A percentile compares a stretch with the other conserved stretches of the same genome.
Evolutionary conservation across 495 filamentous ascomycete genomes (phyloP).

Genomic region (Neohortaea acidophila): DNA sequence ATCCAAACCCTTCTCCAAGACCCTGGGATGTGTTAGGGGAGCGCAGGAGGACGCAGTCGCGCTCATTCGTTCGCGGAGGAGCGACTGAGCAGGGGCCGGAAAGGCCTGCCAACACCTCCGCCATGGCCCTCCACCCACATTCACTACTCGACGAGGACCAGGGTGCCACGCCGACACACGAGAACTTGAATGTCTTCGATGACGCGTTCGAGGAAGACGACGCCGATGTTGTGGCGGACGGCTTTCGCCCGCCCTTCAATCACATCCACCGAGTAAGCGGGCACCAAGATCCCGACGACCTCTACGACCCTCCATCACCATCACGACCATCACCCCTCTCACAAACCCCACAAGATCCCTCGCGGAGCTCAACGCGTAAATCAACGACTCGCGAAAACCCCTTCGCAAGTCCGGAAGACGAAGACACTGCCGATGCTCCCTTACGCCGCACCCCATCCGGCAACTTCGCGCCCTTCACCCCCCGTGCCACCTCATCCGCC

Average conservation of each 20-base stretch:
- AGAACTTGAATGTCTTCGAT: conserved; percentile 27
- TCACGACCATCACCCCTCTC: conserved; percentile 8
- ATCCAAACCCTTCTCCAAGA: no score
- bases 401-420: conserved; percentile 15
- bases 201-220: conserved; percentile 27
- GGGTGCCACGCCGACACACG: conserved; percentile 9
- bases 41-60: no score
- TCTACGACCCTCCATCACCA: conserved; percentile 2
- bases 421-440: conserved; percentile 3
- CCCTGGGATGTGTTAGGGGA: no score
- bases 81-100: no score
- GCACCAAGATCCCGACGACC: conserved; percentile 8
- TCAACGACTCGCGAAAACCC: conserved; percentile 8
- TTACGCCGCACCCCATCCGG: conserved; percentile 16
- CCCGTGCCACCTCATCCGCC: conserved; percentile 19
- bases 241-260: conserved; percentile 18
- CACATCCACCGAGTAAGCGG: conserved; percentile 7
- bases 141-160: conserved; percentile 11
- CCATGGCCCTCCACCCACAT: no score
- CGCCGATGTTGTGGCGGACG: conserved; percentile 22
- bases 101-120: no score
- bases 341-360: not conserved
- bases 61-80: no score
- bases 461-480: conserved; percentile 13
- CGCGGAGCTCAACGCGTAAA: conserved; percentile 14